phyloP scores from a whole-genome alignment of 1,139 yeast genomes.

The Pichia sp. region DNA sequence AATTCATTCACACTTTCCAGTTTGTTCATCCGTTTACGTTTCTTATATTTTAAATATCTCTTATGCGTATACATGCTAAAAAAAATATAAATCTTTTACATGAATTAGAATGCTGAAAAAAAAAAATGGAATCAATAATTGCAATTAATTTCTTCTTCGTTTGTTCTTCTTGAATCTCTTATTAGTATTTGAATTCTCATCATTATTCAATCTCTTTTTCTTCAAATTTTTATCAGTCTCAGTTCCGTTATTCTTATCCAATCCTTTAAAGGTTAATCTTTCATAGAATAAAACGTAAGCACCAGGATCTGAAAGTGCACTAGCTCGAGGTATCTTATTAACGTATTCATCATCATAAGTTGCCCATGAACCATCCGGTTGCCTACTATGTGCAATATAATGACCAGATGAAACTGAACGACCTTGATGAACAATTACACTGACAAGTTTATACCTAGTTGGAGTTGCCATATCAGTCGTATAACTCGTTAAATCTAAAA shows the following conservation, averaged over 20 bases:
- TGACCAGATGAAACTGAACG: constrained; percentile 90
- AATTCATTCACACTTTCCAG: too few species aligned
- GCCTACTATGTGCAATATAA: constrained; percentile 83
- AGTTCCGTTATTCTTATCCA: not conserved
- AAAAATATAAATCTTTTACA: too few species aligned
- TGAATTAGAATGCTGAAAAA: too few species aligned
- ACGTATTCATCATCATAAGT: constrained; percentile 91
- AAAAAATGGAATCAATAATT: too few species aligned
- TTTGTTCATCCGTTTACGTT: too few species aligned
- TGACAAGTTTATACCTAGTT: constrained; percentile 63
- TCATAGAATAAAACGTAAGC: constrained; percentile 88
- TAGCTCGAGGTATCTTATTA: constrained; percentile 62
- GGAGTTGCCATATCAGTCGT: constrained; percentile 42
- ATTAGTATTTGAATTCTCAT: not conserved
- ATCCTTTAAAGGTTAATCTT: constrained; percentile 50
- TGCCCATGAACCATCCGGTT: constrained; percentile 88
- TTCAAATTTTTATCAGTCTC: constrained; percentile 1
- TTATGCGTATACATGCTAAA: too few species aligned
- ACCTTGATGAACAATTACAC: constrained; percentile 92
- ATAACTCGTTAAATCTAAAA: constrained; percentile 63
- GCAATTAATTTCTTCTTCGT: constrained; percentile 5
- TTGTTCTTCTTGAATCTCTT: constrained; percentile 3
- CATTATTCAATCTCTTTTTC: constrained; percentile 7
- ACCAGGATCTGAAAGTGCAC: constrained; percentile 72
- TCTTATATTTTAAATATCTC: too few species aligned